These are phyloP conservation scores for Bryopsis sp. DNA, from an alignment of 139 green algal species.

Conservation along the genomic window DNA sequence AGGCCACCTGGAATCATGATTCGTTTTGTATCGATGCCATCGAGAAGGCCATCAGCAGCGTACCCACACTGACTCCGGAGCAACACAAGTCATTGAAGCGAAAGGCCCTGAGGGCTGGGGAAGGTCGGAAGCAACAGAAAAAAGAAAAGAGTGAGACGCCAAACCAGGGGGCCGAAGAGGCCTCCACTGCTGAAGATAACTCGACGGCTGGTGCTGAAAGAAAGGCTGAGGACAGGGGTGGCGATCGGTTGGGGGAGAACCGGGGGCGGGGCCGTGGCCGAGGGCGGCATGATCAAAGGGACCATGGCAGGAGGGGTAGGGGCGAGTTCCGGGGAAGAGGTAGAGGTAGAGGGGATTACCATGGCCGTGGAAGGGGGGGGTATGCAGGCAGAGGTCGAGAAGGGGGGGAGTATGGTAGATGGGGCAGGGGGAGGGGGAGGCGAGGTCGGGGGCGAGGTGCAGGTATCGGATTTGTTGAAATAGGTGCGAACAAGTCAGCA, in stretches of 20 bases:
- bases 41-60: background rate
- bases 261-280: conserved; percentile 45
- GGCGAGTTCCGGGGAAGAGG: conserved; percentile 19
- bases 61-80: background rate
- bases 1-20: background rate
- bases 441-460: conserved; percentile 12
- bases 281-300: conserved; percentile 33
- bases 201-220: background rate
- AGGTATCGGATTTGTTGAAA: no score
- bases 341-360: conserved; percentile 78
- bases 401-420: conserved; percentile 37
- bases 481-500: no score
- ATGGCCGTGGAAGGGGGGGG: conserved; percentile 48
- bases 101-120: background rate
- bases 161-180: background rate
- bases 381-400: conserved; percentile 35
- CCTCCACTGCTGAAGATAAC: conserved; percentile 2
- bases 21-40: background rate
- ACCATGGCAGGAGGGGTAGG: conserved; percentile 41
- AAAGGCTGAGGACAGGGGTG: background rate
- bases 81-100: background rate
- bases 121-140: conserved; percentile 5
- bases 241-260: conserved; percentile 22
- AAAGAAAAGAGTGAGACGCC: background rate
- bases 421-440: conserved; percentile 18